A percentile compares a stretch with the other conserved stretches of the same genome.
These are phyloP conservation scores for Epichloe sibirici DNA, from an alignment of 2,329 filamentous ascomycete species.

Conservation along the genomic window DNA sequence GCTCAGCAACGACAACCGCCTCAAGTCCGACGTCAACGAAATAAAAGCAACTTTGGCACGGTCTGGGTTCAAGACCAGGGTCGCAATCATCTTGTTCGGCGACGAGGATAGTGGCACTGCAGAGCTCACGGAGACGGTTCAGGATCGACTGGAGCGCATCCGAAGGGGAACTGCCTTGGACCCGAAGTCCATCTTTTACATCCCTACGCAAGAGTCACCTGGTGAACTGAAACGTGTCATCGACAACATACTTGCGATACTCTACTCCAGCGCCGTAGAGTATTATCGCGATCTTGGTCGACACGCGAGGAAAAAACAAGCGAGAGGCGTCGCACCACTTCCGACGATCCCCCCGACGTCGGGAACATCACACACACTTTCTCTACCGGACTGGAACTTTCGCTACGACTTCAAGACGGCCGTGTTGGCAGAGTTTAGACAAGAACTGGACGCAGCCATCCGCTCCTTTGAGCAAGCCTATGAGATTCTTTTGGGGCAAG, in stretches of 20 bases:
- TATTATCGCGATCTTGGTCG: conserved; percentile 94
- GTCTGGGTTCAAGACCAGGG: conserved; percentile 65
- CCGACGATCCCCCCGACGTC: conserved; percentile 73
- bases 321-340: conserved; percentile 62
- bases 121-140: conserved; percentile 49
- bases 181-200: conserved; percentile 72
- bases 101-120: conserved; percentile 16
- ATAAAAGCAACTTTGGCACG: conserved; percentile 54
- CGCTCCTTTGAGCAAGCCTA: conserved; percentile 82
- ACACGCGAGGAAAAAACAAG: conserved; percentile 83
- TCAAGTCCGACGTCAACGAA: conserved; percentile 76
- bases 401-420: conserved; percentile 92
- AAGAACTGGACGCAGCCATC: conserved; percentile 80
- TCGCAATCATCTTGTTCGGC: conserved; percentile 51
- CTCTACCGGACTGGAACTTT: conserved; percentile 78
- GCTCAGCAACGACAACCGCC: conserved; percentile 68
- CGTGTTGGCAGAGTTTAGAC: conserved; percentile 81
- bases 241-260: conserved; percentile 55
- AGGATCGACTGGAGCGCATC: conserved; percentile 66
- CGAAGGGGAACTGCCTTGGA: conserved; percentile 70
- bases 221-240: conserved; percentile 64
- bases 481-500: conserved; percentile 66
- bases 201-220: conserved; percentile 60
- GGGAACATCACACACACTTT: conserved; percentile 77
- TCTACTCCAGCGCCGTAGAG: conserved; percentile 68